phyloP scores from a whole-genome alignment of 163 green algal species.

The Chlorella variabilis region DNA sequence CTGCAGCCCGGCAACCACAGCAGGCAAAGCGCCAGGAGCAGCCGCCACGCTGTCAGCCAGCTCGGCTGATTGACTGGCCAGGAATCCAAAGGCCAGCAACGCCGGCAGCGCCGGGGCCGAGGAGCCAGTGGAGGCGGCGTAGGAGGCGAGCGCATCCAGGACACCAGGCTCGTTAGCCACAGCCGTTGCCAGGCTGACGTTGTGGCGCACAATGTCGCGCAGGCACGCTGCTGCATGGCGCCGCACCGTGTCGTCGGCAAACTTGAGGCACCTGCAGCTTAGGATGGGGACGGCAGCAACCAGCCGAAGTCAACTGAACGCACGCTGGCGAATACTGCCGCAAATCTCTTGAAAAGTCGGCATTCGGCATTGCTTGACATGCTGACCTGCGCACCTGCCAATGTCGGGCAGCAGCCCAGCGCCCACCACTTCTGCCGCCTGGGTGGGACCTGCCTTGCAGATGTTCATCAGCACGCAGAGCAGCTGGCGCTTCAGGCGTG shows the following conservation, averaged over 20 bases:
- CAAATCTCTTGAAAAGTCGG: neutral
- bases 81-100: slow-evolving; percentile 17
- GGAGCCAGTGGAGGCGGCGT: neutral
- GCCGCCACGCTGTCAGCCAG: slow-evolving; percentile 35
- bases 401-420: slow-evolving; percentile 90
- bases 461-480: slow-evolving; percentile 79
- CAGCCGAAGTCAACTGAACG: too few relatives aligned
- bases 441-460: slow-evolving; percentile 84
- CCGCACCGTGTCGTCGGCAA: slow-evolving; percentile 77
- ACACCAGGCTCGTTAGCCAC: slow-evolving; percentile 89
- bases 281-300: too few relatives aligned
- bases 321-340: neutral
- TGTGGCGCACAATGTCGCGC: slow-evolving; percentile 44
- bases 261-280: slow-evolving; percentile 27
- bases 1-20: neutral
- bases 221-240: slow-evolving; percentile 85
- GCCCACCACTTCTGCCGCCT: slow-evolving; percentile 89
- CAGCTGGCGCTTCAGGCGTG: slow-evolving; percentile 91
- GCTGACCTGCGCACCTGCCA: slow-evolving; percentile 24
- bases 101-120: neutral
- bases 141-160: slow-evolving; percentile 82
- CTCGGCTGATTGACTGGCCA: slow-evolving; percentile 1
- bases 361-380: too few relatives aligned
- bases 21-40: neutral
- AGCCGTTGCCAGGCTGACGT: slow-evolving; percentile 57